A percentile compares a stretch with the other conserved stretches of the same genome.
Evolutionary conservation across 306 rosid species (phyloP).

Genomic region (Dalbergia oliveri): DNA sequence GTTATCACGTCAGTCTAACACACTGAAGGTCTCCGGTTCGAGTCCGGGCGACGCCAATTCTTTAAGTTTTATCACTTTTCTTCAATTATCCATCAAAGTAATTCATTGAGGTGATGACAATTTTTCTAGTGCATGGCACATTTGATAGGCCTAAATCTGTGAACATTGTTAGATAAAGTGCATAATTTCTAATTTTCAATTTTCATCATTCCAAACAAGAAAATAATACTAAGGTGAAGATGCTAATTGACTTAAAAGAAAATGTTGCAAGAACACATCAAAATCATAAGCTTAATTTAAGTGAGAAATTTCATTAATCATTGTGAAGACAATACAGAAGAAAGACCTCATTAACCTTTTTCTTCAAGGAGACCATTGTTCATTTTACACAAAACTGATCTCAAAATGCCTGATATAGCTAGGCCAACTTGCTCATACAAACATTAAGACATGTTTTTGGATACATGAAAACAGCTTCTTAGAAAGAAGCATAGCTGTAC

Average conservation of each 20-base stretch:
- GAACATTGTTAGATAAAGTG: not conserved
- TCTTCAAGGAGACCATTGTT: slow-evolving; percentile 11
- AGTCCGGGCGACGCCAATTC: slow-evolving; percentile 73
- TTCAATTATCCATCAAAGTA: not conserved
- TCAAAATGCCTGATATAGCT: not conserved
- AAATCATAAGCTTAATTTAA: not conserved
- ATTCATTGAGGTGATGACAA: too few species aligned
- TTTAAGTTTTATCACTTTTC: not conserved
- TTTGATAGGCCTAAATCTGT: not conserved
- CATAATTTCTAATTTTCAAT: not conserved
- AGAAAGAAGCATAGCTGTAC: slow-evolving; percentile 51
- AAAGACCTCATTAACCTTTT: not conserved
- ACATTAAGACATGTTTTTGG: slow-evolving; percentile 18
- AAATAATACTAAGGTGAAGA: not conserved
- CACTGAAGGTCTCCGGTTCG: slow-evolving; percentile 85
- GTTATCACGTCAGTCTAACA: slow-evolving; percentile 71
- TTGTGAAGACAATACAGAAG: not conserved
- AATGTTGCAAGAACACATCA: not conserved
- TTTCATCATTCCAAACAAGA: not conserved
- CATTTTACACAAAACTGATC: slow-evolving; percentile 35
- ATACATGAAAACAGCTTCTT: slow-evolving; percentile 34
- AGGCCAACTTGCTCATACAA: slow-evolving; percentile 20
- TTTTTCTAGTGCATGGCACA: not conserved
- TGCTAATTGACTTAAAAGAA: not conserved
- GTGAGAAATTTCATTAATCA: not conserved